Evolutionary conservation across 2,329 filamentous ascomycete genomes (phyloP).

Genomic region (Trichoderma koningiopsis): DNA sequence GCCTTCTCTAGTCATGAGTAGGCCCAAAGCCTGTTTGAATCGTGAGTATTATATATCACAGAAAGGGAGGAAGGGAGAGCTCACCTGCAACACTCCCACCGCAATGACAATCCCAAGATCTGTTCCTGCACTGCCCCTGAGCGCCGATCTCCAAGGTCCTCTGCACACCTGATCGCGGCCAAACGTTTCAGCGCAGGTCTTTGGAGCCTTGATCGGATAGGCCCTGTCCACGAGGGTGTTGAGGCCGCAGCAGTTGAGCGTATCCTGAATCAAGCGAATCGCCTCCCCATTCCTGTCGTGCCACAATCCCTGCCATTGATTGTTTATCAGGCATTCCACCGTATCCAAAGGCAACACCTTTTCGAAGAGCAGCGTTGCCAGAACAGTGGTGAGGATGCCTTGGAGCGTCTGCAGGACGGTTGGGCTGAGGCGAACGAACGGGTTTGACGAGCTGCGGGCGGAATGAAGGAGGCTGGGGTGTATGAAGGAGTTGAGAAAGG

Average conservation of each 20-base stretch:
- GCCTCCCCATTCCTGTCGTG: constrained; percentile 49
- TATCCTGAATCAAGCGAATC: constrained; percentile 65
- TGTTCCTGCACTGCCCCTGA: constrained; percentile 56
- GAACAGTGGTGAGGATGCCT: constrained; percentile 45
- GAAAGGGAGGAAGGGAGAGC: constrained; percentile 15
- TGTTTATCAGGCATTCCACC: constrained; percentile 57
- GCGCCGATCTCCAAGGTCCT: constrained; percentile 56
- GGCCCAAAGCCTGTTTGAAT: constrained; percentile 35
- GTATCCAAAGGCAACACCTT: constrained; percentile 38
- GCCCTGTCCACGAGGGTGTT: constrained; percentile 58
- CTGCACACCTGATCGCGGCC: constrained; percentile 52
- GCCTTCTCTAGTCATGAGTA: constrained; percentile 37
- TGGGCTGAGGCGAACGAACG: constrained; percentile 34
- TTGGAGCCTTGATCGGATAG: constrained; percentile 58
- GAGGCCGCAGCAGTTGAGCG: constrained; percentile 68
- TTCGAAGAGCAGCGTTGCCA: constrained; percentile 49
- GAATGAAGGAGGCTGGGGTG: constrained; percentile 39
- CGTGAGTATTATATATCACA: neutral
- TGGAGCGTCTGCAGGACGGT: constrained; percentile 47
- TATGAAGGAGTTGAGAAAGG: constrained; percentile 42
- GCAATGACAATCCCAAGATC: constrained; percentile 57
- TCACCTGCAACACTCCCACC: constrained; percentile 60
- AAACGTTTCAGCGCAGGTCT: constrained; percentile 50
- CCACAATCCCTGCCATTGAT: constrained; percentile 59
- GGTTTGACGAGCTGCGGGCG: constrained; percentile 29